Base-by-base conservation (phyloP, 2,329 filamentous ascomycete species). In the Ophiobolus disseminans region DNA sequence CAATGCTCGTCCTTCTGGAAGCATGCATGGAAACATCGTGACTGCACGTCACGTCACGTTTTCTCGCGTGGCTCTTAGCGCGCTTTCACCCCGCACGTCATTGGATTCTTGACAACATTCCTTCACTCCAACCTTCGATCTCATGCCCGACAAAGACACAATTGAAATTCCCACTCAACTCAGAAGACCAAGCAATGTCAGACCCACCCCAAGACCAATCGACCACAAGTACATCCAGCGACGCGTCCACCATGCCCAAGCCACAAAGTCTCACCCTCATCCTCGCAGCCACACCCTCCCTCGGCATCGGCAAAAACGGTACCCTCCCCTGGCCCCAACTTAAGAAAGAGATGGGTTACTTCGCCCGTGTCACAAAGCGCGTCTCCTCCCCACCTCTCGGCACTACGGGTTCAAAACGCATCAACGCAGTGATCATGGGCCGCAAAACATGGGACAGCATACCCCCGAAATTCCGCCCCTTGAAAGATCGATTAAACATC, bases 391-490 rank as follows among this genome's bases (percentile, higher is more conserved):
- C 23, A 5, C 48, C 50, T n/a, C n/a, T n/a, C 3, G 40, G 43
- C 4, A 42, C 48, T 22, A 22, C 39, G 19, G 30, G 16, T 14
- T 34, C 40, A 17, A 21, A 25, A 44, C 45, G 45, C 9, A 59
- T 72, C 23, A 80, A 81, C 72, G 89, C 90, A 14, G 90, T 97
- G 41, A 88, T 99, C 61, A 99, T 99, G 94, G 94, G 94, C 51
- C 89, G 94, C 67, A 97, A 95, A 75, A 99, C 94, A 0, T 99
- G 93, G 87, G 91, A 96, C 42, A 91, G 86, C 57, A 93, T 99
- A 51, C 93, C 94, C 2, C 68, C 79, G 5, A 82, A 80, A 41
- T 91, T 94, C 70, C 82, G 91, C 2, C 94, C 94, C 14, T 80
- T 99, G 25, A 86, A 85, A 53, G 88, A 86, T 54, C 81, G 94